phyloP scores from a whole-genome alignment of 192 early-diverging fungal species.

The Obelidium mucronatum region DNA sequence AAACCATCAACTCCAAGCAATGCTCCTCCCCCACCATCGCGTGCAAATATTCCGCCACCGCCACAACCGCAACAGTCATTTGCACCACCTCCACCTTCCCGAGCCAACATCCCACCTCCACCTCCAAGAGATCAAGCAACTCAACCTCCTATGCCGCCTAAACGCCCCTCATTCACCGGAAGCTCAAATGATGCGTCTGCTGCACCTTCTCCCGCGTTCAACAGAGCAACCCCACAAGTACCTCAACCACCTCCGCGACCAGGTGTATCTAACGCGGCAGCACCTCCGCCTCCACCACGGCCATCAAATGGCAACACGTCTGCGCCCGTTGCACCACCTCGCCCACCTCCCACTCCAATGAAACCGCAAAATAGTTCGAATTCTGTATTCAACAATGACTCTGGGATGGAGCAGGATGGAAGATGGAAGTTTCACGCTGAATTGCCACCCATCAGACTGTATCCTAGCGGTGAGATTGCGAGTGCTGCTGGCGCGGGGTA shows the following conservation, averaged over 20 bases:
- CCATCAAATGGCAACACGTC: background rate
- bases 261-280: constrained; percentile 18
- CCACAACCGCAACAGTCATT: constrained; percentile 3
- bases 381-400: constrained; percentile 11
- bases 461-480: constrained; percentile 41
- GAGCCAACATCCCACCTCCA: background rate
- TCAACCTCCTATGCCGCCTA: background rate
- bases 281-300: constrained; percentile 38
- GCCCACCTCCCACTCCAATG: constrained; percentile 13
- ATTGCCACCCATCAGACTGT: constrained; percentile 54
- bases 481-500: background rate
- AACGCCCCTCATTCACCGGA: constrained; percentile 18
- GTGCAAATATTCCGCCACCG: constrained; percentile 34
- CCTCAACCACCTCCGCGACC: constrained; percentile 25
- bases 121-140: background rate
- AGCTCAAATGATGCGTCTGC: constrained; percentile 12
- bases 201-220: constrained; percentile 22
- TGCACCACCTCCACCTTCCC: constrained; percentile 19
- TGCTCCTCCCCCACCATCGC: constrained; percentile 23
- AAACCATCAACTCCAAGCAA: constrained; percentile 19
- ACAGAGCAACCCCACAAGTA: constrained; percentile 28
- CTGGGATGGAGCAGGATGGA: constrained; percentile 40
- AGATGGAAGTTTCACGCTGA: constrained; percentile 56
- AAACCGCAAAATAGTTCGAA: background rate
- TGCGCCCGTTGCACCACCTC: constrained; percentile 18